Evolutionary conservation across 495 filamentous ascomycete species (phyloP).

Genomic region (Staphylotrichum longicolle): DNA sequence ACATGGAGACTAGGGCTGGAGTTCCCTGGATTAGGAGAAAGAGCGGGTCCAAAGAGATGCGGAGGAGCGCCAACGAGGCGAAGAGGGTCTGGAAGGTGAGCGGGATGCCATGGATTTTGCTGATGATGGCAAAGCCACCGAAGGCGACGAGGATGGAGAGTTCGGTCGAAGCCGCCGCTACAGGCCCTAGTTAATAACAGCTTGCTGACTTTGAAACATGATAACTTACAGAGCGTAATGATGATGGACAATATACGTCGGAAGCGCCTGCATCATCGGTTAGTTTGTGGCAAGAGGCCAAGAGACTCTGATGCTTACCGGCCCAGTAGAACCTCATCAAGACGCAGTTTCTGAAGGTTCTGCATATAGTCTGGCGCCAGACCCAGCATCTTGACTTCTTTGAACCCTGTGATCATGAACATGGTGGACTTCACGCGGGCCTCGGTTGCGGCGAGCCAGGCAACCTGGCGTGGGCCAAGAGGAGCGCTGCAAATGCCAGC

Average conservation of each 20-base stretch:
- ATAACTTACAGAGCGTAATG: constrained; percentile 13
- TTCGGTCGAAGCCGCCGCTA: constrained; percentile 13
- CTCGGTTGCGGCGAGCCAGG: constrained; percentile 13
- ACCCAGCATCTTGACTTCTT: constrained; percentile 17
- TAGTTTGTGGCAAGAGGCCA: not conserved
- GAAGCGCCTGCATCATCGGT: not conserved
- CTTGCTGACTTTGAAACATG: too few relatives aligned
- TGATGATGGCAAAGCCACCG: constrained; percentile 16
- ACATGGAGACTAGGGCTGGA: constrained; percentile 16
- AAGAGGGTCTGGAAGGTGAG: constrained; percentile 18
- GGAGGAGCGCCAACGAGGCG: constrained; percentile 8
- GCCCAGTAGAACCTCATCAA: constrained; percentile 3
- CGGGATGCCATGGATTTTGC: constrained; percentile 11
- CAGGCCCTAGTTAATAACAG: not conserved
- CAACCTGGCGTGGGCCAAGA: constrained; percentile 10
- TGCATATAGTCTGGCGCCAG: constrained; percentile 11
- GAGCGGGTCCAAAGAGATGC: constrained; percentile 14
- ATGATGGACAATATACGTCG: constrained; percentile 16
- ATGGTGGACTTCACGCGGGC: constrained; percentile 14
- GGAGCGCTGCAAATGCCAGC: constrained; percentile 15
- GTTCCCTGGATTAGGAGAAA: constrained; percentile 17
- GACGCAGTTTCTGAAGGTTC: constrained; percentile 12
- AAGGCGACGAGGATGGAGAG: constrained; percentile 16
- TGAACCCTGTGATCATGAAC: constrained; percentile 17
- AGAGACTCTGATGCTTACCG: not conserved